These are phyloP conservation scores for Lipomyces kockii DNA, from an alignment of 805 yeast species.

Conservation along the genomic window DNA sequence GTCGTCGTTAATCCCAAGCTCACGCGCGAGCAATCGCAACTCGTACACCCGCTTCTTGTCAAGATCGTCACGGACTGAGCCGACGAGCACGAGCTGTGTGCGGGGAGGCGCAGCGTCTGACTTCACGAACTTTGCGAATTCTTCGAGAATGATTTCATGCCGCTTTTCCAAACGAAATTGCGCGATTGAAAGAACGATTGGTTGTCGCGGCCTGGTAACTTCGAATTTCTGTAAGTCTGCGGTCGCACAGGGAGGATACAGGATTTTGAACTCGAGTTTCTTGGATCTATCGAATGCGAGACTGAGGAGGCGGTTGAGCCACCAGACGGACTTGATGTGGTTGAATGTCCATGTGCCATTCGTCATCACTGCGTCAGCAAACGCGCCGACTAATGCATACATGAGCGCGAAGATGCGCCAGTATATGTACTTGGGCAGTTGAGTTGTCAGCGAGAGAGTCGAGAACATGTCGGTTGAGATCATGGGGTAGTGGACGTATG, in stretches of 20 bases:
- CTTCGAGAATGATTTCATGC: slow-evolving; percentile 68
- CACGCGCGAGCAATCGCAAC: slow-evolving; percentile 53
- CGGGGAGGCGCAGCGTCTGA: slow-evolving; percentile 14
- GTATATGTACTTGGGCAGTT: slow-evolving; percentile 57
- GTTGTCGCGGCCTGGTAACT: slow-evolving; percentile 28
- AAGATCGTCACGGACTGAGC: slow-evolving; percentile 73
- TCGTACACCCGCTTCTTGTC: slow-evolving; percentile 65
- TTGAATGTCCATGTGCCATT: slow-evolving; percentile 92
- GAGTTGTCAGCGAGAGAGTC: slow-evolving; percentile 52
- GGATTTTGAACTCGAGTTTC: slow-evolving; percentile 50
- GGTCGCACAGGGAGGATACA: slow-evolving; percentile 92
- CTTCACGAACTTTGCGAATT: slow-evolving; percentile 59
- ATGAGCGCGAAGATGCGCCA: slow-evolving; percentile 70
- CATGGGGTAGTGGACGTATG: slow-evolving; percentile 95
- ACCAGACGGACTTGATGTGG: slow-evolving; percentile 74
- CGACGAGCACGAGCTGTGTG: slow-evolving; percentile 67
- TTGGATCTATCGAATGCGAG: slow-evolving; percentile 29
- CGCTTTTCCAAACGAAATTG: slow-evolving; percentile 97
- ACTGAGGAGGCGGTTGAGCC: slow-evolving; percentile 37
- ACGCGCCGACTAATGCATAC: slow-evolving; percentile 70
- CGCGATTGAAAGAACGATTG: slow-evolving; percentile 65
- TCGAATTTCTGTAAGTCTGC: slow-evolving; percentile 47
- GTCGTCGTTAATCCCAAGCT: slow-evolving; percentile 51
- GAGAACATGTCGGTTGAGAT: slow-evolving; percentile 85
- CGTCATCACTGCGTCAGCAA: slow-evolving; percentile 66